Evolutionary conservation across 2,329 filamentous ascomycete genomes (phyloP).

Genomic region (Dothideomycetes sp.): DNA sequence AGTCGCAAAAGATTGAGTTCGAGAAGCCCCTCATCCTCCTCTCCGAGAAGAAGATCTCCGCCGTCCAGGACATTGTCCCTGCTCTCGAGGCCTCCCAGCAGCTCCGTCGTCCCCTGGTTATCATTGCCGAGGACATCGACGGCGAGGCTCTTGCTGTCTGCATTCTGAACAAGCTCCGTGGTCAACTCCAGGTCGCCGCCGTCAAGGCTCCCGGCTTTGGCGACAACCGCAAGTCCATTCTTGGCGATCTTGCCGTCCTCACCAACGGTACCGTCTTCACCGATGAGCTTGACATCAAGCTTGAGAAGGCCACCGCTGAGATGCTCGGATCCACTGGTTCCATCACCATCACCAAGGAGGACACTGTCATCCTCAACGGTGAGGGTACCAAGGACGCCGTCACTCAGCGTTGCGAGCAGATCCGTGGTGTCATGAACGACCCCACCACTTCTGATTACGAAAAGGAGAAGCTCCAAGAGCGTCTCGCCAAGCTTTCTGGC

Average conservation of each 20-base stretch:
- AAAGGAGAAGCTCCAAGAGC: constrained; percentile 99
- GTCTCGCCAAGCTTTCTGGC: constrained; percentile 96
- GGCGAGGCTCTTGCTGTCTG: constrained; percentile 97
- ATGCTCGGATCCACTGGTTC: constrained; percentile 95
- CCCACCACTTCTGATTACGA: constrained; percentile 95
- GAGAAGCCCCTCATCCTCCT: constrained; percentile 98
- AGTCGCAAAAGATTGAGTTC: constrained; percentile 98
- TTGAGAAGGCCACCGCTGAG: constrained; percentile 92
- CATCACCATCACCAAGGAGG: constrained; percentile 99
- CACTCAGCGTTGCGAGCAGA: constrained; percentile 94
- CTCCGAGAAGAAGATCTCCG: constrained; percentile 99
- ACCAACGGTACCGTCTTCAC: constrained; percentile 97
- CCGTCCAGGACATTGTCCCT: constrained; percentile 96
- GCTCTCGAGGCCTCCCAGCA: constrained; percentile 95
- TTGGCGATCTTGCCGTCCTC: constrained; percentile 88
- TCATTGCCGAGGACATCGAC: constrained; percentile 98
- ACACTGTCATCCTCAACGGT: constrained; percentile 96
- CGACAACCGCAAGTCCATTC: constrained; percentile 99
- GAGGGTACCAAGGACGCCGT: constrained; percentile 92
- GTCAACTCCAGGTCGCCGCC: constrained; percentile 94
- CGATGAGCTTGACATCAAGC: constrained; percentile 96
- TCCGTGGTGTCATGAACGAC: constrained; percentile 91
- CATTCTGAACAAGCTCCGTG: constrained; percentile 99
- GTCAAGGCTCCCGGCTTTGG: constrained; percentile 99
- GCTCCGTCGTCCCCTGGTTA: constrained; percentile 87